A percentile compares a stretch with the other conserved stretches of the same genome.
Evolutionary conservation across 2,329 filamentous ascomycete genomes (phyloP).

Genomic region (Graphium sp.): DNA sequence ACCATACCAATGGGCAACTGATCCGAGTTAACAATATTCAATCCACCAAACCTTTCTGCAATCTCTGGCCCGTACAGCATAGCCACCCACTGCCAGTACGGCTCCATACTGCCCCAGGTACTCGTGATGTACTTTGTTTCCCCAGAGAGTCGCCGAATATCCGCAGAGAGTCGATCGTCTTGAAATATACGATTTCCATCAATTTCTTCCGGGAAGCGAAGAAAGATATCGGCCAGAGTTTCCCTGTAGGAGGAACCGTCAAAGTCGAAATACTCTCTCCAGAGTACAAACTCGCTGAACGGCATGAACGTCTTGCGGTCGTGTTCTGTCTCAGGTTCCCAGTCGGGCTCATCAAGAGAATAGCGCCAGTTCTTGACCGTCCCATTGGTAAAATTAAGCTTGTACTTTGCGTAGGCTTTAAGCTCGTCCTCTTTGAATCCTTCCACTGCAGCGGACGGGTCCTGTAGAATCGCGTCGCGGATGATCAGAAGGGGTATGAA

Average conservation of each 20-base stretch:
- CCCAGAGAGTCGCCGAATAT: too few species aligned
- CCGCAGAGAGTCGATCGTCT: too few species aligned
- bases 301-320: constrained; percentile 22
- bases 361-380: constrained; percentile 4
- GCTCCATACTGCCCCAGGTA: constrained; percentile 15
- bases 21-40: constrained; percentile 25
- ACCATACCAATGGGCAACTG: constrained; percentile 30
- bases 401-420: constrained; percentile 14
- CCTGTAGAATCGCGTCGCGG: constrained; percentile 14
- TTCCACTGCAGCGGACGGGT: too few species aligned
- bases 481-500: constrained; percentile 24
- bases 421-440: too few species aligned
- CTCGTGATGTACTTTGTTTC: constrained; percentile 9
- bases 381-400: constrained; percentile 14
- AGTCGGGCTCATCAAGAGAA: constrained; percentile 9
- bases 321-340: constrained; percentile 12
- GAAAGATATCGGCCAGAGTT: too few species aligned
- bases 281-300: constrained; percentile 23
- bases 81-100: constrained; percentile 30
- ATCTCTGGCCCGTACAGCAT: constrained; percentile 26
- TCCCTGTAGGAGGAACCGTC: too few species aligned
- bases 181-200: too few species aligned
- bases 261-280: constrained; percentile 22
- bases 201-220: too few species aligned
- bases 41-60: constrained; percentile 22